Percentiles rank a stretch among this genome's conserved stretches.
These are phyloP conservation scores for Didymella segeticola DNA, from an alignment of 2,329 filamentous ascomycete species.

Conservation along the genomic window DNA sequence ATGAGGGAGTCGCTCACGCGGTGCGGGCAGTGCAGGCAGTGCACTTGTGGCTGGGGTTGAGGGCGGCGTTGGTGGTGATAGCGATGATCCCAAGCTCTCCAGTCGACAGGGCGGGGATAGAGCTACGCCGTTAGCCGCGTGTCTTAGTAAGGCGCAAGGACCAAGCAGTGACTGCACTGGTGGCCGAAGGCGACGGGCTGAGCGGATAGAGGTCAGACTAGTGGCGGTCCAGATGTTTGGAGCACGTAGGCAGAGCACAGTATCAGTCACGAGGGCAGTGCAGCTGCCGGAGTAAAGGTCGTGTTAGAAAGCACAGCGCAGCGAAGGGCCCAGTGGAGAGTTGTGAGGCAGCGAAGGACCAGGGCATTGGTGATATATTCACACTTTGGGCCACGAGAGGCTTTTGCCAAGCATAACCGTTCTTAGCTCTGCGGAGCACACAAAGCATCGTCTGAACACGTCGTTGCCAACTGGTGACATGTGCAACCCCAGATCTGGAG, in stretches of 20 bases:
- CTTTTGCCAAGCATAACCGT: slow-evolving; percentile 14
- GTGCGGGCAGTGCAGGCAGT: slow-evolving; percentile 23
- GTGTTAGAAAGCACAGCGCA: slow-evolving; percentile 14
- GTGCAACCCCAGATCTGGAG: neutral
- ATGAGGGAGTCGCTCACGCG: slow-evolving; percentile 20
- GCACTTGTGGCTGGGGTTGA: slow-evolving; percentile 23
- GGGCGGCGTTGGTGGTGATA: slow-evolving; percentile 26
- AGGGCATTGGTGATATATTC: slow-evolving; percentile 9
- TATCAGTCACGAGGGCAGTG: slow-evolving; percentile 16
- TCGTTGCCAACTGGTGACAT: slow-evolving; percentile 9
- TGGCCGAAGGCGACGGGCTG: slow-evolving; percentile 25
- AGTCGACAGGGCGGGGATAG: slow-evolving; percentile 34
- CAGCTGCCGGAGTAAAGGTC: slow-evolving; percentile 11
- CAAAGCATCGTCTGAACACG: slow-evolving; percentile 18
- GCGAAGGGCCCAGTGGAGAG: slow-evolving; percentile 4
- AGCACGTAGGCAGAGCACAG: slow-evolving; percentile 3
- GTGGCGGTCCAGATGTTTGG: slow-evolving; percentile 14
- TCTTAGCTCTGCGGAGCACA: slow-evolving; percentile 14
- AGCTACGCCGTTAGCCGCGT: slow-evolving; percentile 33
- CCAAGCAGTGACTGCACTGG: slow-evolving; percentile 27
- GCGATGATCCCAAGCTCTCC: slow-evolving; percentile 33
- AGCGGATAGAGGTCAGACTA: slow-evolving; percentile 33
- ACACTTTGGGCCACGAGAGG: slow-evolving; percentile 10
- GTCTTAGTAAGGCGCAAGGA: slow-evolving; percentile 31
- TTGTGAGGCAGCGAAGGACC: slow-evolving; percentile 7